Evolutionary conservation across 805 yeast genomes (phyloP), one percentile per base, ranked within the genome.

Genomic region (Tetrapisispora nanseiensis): DNA sequence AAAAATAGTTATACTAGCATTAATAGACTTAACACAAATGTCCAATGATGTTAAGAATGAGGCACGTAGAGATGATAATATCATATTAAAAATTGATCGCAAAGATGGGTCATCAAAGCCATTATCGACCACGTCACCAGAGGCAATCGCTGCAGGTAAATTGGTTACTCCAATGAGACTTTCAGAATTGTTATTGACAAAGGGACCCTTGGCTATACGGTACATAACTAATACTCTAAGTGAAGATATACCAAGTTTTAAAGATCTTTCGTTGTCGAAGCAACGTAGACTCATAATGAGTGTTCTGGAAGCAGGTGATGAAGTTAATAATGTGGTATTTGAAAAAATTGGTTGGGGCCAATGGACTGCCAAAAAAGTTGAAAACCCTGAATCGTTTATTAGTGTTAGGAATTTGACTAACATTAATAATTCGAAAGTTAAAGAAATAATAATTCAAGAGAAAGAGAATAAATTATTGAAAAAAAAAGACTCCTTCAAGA

Each of bases 301-400:
- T 12, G 92, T 89, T 31, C 73, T 89, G 64, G 95, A 86, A 52
- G 74, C 76, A 49, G 82, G 84, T 9, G 80, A 76, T 43, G 71
- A 73, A 44, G 59, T 59, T 6, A 56, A 66, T 36, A 59, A 65
- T 6, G 80, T 83, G 33, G 75, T 82, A 13, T 89, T 89, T 65
- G 95, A 86, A 56, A 89, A 89, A 65, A 86, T 89, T 26, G 96
- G 97, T 19, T 89, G 97, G 97, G 97, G 97, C 46, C 94, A 89
- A 61, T 89, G 97, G 97, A 49, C 59, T 20, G 94, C 89, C 3
- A 72, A 78, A 52, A 65, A 68, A 38, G 76, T 65, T 16, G 59
- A 23, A 2, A 26, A 62, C n/a, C 45, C 62, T 9, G 59, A 59
- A 39, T 43, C 56, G 19, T 69, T 68, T 43, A 48, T 51, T 21